Conservation (phyloP, 371 early-diverging fungal genomes). For the Caulochytrium protostelioides region DNA sequence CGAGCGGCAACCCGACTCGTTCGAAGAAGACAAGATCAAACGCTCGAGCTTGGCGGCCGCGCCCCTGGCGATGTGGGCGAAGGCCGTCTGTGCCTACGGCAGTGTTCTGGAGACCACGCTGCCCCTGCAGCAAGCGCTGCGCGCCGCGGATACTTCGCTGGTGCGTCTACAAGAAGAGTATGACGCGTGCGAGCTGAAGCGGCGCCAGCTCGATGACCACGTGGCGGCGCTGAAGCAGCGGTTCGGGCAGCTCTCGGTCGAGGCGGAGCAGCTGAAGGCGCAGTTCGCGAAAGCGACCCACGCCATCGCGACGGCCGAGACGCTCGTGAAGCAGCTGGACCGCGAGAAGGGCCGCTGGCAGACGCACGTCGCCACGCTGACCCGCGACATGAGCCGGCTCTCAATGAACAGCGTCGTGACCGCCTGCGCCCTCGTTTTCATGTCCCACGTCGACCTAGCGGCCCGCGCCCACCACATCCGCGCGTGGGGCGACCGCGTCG, state of each 20-base stretch:
- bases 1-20: slow-evolving; percentile 23
- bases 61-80: slow-evolving; percentile 33
- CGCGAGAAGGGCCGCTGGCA: slow-evolving; percentile 27
- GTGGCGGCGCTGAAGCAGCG: too few species aligned
- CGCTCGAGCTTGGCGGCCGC: slow-evolving; percentile 28
- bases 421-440: too few species aligned
- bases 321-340: slow-evolving; percentile 11
- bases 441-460: too few species aligned
- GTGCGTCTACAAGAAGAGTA: slow-evolving; percentile 16
- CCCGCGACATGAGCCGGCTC: too few species aligned
- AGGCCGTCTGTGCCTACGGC: slow-evolving; percentile 29
- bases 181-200: slow-evolving; percentile 12
- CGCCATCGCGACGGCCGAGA: slow-evolving; percentile 16
- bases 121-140: slow-evolving; percentile 22
- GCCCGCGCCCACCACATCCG: too few species aligned
- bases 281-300: slow-evolving; percentile 28
- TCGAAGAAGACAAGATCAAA: slow-evolving; percentile 24
- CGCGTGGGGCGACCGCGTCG: too few species aligned
- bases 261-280: slow-evolving; percentile 13
- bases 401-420: too few species aligned
- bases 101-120: slow-evolving; percentile 22
- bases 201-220: slow-evolving; percentile 19
- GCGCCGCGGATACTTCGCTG: slow-evolving; percentile 14
- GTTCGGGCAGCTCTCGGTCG: too few species aligned
- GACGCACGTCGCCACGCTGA: slow-evolving; percentile 13